Conservation (phyloP, 2,329 filamentous ascomycete species). For the Trichocomaceae sp. region DNA sequence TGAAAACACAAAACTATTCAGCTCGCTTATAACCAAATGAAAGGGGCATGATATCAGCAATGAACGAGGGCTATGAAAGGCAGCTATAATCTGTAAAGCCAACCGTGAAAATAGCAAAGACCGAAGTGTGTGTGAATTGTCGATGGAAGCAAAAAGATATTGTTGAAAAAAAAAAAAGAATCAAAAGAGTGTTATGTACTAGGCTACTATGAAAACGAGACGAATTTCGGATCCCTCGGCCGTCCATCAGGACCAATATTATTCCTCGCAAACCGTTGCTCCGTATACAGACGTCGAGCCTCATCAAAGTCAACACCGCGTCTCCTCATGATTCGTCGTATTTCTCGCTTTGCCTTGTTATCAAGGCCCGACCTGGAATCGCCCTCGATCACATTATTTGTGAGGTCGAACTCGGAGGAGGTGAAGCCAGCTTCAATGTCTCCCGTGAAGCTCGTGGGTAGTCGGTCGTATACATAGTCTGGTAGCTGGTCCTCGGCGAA, state of each 20-base stretch:
- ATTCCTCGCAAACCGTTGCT: slow-evolving; percentile 77
- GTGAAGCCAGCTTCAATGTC: slow-evolving; percentile 86
- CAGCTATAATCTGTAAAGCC: neutral
- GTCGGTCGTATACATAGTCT: slow-evolving; percentile 66
- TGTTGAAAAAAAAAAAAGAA: neutral
- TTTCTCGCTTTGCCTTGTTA: slow-evolving; percentile 68
- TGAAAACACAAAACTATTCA: slow-evolving; percentile 1
- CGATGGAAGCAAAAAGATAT: neutral
- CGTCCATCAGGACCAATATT: slow-evolving; percentile 82
- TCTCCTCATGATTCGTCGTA: slow-evolving; percentile 86
- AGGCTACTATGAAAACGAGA: slow-evolving; percentile 78
- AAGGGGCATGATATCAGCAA: neutral
- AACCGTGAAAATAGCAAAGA: neutral
- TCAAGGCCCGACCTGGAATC: slow-evolving; percentile 79
- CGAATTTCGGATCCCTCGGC: slow-evolving; percentile 89
- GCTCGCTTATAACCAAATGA: slow-evolving; percentile 7
- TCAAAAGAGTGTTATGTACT: too few species aligned
- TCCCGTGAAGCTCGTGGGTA: slow-evolving; percentile 69
- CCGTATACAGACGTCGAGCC: slow-evolving; percentile 76
- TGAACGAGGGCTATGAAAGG: slow-evolving; percentile 4
- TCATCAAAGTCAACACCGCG: slow-evolving; percentile 81
- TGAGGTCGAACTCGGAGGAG: slow-evolving; percentile 75
- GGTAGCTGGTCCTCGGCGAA: slow-evolving; percentile 62
- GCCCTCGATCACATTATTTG: slow-evolving; percentile 68
- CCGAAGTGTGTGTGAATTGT: neutral